Percentiles rank a stretch among this genome's conserved stretches.
These are phyloP conservation scores for Priceomyces carsonii DNA, from an alignment of 805 yeast species.

Conservation along the genomic window DNA sequence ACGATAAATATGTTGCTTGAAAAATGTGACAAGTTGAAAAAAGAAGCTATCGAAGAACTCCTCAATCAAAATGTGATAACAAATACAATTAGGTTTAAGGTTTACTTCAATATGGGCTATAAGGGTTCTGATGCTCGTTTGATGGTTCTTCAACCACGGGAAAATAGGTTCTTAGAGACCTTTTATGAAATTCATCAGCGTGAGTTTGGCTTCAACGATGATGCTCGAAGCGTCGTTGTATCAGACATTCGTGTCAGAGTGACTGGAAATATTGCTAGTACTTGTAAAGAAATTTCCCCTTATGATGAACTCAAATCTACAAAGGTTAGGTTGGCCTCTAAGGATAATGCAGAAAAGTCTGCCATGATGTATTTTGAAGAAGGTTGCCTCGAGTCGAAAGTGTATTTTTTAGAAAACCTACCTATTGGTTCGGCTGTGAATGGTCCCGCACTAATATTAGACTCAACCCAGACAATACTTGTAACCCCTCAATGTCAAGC, in stretches of 20 bases:
- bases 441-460: conserved; percentile 81
- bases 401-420: conserved; percentile 55
- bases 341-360: conserved; percentile 6
- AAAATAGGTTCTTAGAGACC: conserved; percentile 35
- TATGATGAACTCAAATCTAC: conserved; percentile 26
- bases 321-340: conserved; percentile 5
- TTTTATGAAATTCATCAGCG: conserved; percentile 59
- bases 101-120: conserved; percentile 21
- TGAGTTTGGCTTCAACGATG: conserved; percentile 69
- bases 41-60: conserved; percentile 11
- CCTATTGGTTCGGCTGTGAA: conserved; percentile 49
- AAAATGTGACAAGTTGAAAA: conserved; percentile 14
- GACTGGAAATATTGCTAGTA: conserved; percentile 50
- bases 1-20: conserved; percentile 16
- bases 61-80: conserved; percentile 12
- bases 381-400: conserved; percentile 47
- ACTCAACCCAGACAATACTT: conserved; percentile 78
- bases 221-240: conserved; percentile 58
- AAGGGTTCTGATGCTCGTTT: conserved; percentile 27
- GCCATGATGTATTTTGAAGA: conserved; percentile 55
- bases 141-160: conserved; percentile 22
- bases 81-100: conserved; percentile 9
- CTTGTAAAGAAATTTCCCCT: conserved; percentile 51
- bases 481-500: conserved; percentile 65
- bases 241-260: conserved; percentile 77